Evolutionary conservation across 2,329 filamentous ascomycete genomes (phyloP), one percentile per base, ranked within the genome.

Genomic region (Clonostachys byssicola): DNA sequence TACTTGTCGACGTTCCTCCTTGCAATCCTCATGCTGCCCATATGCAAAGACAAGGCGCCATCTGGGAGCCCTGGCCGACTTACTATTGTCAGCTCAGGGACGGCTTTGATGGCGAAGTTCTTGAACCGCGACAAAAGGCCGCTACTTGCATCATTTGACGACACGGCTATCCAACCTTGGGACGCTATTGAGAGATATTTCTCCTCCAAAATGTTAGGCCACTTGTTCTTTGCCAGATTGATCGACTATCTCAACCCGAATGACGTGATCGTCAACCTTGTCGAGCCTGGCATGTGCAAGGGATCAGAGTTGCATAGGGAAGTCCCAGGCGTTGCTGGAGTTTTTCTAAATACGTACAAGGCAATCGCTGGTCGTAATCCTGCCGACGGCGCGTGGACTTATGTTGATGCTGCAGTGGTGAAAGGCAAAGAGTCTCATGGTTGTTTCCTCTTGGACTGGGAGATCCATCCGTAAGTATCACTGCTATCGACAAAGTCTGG

Each of bases 361-460:
- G 43, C 47, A 2, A 2, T 65, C 6, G 51, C 56, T 1, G 70
- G 55, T 0, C 59, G 69, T 17, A 61, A 53, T 5, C 34, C 64
- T 12, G 56, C 61, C 6, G 63, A 66, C 6, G 77, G 71, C 6
- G 74, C 73, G 2, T 70, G 66, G 42, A 71, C 67, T 0, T 77
- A 73, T 52, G 47, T 78, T 1, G 71, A 80, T 54, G 75, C 75
- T 1, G 60, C 58, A 0, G 60, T 72, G 1, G 60, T 63, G 0
- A 67, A 78, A 46, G 76, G 75, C 0, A 66, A 63, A 40, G 73
- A 78, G 54, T 72, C 71, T 0, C 77, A 81, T 53, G 75, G 75
- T 0, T 73, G 68, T 41, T 78, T 73, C 49, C 39, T 78, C 1
- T 74, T 72, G 64, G 69, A 70, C 43, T 77, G 72, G 65, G 57